phyloP scores from a whole-genome alignment of 352 stramenopile species.

The Blastocystis sp. region DNA sequence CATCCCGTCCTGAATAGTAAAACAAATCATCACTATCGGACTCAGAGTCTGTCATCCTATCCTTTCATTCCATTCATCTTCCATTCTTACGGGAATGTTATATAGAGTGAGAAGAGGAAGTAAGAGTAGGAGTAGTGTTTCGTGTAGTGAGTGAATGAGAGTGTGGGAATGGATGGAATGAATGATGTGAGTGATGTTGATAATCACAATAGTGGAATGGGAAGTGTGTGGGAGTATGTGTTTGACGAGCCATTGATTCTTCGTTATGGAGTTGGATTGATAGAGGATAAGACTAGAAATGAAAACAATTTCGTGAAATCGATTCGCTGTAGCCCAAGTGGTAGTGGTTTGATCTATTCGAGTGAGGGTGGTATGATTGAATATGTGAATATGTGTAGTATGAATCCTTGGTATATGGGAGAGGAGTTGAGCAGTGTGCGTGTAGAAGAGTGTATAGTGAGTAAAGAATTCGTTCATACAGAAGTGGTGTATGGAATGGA shows the following conservation, averaged over 20 bases:
- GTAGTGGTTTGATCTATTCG: constrained; percentile 34
- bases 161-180: background rate
- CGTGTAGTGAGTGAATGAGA: background rate
- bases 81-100: background rate
- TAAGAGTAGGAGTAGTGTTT: background rate
- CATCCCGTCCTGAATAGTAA: constrained; percentile 1
- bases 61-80: background rate
- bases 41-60: constrained; percentile 40
- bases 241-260: constrained; percentile 19
- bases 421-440: background rate
- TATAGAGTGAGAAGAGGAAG: background rate
- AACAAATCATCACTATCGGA: constrained; percentile 21
- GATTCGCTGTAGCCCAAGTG: constrained; percentile 31
- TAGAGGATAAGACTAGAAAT: background rate
- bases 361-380: constrained; percentile 5
- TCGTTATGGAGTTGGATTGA: constrained; percentile 7
- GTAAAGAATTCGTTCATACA: constrained; percentile 9
- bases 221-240: constrained; percentile 22
- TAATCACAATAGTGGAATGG: background rate
- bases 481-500: constrained; percentile 45
- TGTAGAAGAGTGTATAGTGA: background rate
- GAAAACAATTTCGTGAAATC: constrained; percentile 52
- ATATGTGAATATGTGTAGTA: constrained; percentile 1
- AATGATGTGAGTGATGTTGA: background rate
- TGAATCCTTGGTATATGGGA: constrained; percentile 20